These are phyloP conservation scores for Thalassiosira profunda DNA, from an alignment of 108 stramenopile genomes.

Conservation along the genomic window DNA sequence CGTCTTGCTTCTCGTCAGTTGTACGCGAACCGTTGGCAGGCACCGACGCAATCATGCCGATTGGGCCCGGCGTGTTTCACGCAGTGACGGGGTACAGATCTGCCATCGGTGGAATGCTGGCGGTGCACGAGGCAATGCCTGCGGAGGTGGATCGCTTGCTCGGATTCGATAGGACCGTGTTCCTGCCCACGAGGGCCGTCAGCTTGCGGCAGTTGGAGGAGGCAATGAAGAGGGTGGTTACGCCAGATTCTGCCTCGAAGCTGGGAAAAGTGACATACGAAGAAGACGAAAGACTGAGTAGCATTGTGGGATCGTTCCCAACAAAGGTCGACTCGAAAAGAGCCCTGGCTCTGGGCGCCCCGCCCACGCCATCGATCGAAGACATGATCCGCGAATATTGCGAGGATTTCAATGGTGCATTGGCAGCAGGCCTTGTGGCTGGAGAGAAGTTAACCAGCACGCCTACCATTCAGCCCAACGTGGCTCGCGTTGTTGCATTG, in stretches of 20 bases:
- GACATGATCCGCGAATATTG: conserved; percentile 57
- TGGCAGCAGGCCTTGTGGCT: conserved; percentile 39
- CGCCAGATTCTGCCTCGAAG: not conserved
- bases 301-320: conserved; percentile 53
- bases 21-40: conserved; percentile 62
- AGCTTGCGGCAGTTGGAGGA: conserved; percentile 46
- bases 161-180: conserved; percentile 66
- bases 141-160: conserved; percentile 42
- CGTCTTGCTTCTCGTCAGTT: conserved; percentile 47
- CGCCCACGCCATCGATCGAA: conserved; percentile 39
- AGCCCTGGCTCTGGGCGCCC: conserved; percentile 45
- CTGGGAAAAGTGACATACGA: conserved; percentile 52
- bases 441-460: not conserved
- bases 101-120: conserved; percentile 49
- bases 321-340: conserved; percentile 54
- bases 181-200: conserved; percentile 50
- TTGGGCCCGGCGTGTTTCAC: conserved; percentile 49
- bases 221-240: conserved; percentile 39
- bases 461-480: not conserved
- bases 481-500: conserved; percentile 52
- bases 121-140: conserved; percentile 42
- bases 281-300: conserved; percentile 45
- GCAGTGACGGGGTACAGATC: conserved; percentile 54
- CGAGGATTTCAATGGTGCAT: conserved; percentile 42
- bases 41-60: conserved; percentile 34